phyloP scores from a whole-genome alignment of 2,329 filamentous ascomycete species.

The Curvularia sp. region DNA sequence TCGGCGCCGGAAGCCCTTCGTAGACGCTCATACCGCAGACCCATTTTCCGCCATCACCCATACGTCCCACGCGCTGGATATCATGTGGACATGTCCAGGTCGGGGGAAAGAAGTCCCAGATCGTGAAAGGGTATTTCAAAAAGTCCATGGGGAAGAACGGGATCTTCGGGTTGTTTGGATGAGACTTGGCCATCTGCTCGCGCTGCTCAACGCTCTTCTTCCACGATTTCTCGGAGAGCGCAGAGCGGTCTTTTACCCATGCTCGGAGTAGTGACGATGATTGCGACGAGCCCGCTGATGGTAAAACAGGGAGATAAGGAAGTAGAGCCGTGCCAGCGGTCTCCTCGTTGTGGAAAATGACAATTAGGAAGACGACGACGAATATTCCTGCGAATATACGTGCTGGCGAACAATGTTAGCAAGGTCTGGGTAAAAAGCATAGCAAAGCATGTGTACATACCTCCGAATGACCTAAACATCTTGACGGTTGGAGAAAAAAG shows the following conservation, averaged over 20 bases:
- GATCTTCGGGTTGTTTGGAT: conserved; percentile 40
- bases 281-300: conserved; percentile 20
- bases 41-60: conserved; percentile 48
- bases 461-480: conserved; percentile 35
- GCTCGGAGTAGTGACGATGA: conserved; percentile 28
- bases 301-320: conserved; percentile 34
- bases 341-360: conserved; percentile 38
- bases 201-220: conserved; percentile 39
- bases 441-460: conserved; percentile 9
- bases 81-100: conserved; percentile 47
- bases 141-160: conserved; percentile 44
- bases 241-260: conserved; percentile 41
- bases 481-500: conserved; percentile 1
- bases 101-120: conserved; percentile 47
- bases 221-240: conserved; percentile 43
- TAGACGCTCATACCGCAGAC: conserved; percentile 47
- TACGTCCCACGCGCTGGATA: conserved; percentile 42
- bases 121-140: conserved; percentile 41
- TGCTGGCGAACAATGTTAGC: conserved; percentile 23
- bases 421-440: background rate
- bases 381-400: conserved; percentile 33
- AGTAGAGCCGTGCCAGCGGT: conserved; percentile 30
- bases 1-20: conserved; percentile 33
- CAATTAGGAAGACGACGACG: conserved; percentile 36
- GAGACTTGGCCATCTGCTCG: conserved; percentile 35